A percentile compares a stretch with the other conserved stretches of the same genome.
Conservation (phyloP, 768 basidiomycete genomes). For the Rhizopogon vesiculosus region DNA sequence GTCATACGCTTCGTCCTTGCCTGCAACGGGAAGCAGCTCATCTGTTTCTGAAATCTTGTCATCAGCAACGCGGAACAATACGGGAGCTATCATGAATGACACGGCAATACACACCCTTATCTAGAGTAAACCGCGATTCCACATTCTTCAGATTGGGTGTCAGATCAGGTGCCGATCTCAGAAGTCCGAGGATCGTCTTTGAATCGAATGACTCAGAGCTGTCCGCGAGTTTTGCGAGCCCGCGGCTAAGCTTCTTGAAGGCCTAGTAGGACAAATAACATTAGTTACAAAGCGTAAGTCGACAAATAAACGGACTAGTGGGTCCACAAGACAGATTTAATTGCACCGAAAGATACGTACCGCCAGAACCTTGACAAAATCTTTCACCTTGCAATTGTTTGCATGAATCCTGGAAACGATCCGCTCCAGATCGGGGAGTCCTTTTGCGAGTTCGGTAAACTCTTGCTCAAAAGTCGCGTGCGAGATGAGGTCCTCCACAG, state of each 20-base stretch:
- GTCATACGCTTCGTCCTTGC: conserved; percentile 86
- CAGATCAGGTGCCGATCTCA: conserved; percentile 82
- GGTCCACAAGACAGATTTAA: neutral
- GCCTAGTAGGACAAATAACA: conserved; percentile 38
- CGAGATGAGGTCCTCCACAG: conserved; percentile 85
- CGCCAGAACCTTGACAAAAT: conserved; percentile 79
- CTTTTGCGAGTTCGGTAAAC: conserved; percentile 74
- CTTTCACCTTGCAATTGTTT: conserved; percentile 79
- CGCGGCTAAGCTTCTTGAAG: conserved; percentile 70
- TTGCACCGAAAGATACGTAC: conserved; percentile 36
- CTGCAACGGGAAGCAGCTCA: conserved; percentile 76
- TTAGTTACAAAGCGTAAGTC: conserved; percentile 3
- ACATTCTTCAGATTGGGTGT: conserved; percentile 66
- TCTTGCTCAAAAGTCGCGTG: conserved; percentile 72
- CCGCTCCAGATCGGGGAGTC: conserved; percentile 88
- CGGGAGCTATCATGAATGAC: neutral
- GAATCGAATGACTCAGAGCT: conserved; percentile 73
- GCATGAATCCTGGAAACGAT: conserved; percentile 95
- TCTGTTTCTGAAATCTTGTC: conserved; percentile 41
- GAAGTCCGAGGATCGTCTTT: conserved; percentile 65
- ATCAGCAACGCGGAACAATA: neutral
- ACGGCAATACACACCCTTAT: conserved; percentile 45
- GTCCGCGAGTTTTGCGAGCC: conserved; percentile 57
- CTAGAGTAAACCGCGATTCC: conserved; percentile 55
- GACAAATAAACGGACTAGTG: neutral